These are phyloP conservation scores for Maudiozyma pseudohumilis DNA, from an alignment of 805 yeast genomes.

Conservation along the genomic window DNA sequence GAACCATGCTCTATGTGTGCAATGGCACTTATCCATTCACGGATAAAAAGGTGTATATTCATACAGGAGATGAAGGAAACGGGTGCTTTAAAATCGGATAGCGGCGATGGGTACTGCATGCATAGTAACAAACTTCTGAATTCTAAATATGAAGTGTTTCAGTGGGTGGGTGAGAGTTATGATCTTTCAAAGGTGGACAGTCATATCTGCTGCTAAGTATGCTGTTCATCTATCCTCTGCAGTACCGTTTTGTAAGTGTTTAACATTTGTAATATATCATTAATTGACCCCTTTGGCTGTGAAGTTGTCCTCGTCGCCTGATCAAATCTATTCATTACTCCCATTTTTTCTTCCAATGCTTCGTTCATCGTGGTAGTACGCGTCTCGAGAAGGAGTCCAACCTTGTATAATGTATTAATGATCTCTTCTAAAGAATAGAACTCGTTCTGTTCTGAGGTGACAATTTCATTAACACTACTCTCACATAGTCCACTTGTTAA, in stretches of 20 bases:
- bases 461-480: conserved; percentile 9
- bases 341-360: conserved; percentile 4
- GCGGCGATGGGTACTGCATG: conserved; percentile 62
- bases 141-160: conserved; percentile 81
- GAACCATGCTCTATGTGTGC: conserved; percentile 97
- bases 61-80: conserved; percentile 38
- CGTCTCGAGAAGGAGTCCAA: conserved; percentile 11
- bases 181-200: conserved; percentile 16
- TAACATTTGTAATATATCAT: neutral
- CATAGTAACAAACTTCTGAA: conserved; percentile 70
- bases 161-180: conserved; percentile 43
- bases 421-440: conserved; percentile 14
- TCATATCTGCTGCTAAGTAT: conserved; percentile 18
- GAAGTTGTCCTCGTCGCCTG: too few relatives aligned
- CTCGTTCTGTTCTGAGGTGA: conserved; percentile 8
- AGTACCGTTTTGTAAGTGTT: neutral
- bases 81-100: conserved; percentile 44
- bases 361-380: conserved; percentile 7
- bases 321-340: conserved; percentile 5
- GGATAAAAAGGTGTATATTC: conserved; percentile 63
- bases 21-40: conserved; percentile 91
- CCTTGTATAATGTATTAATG: conserved; percentile 12
- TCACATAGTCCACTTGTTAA: conserved; percentile 33
- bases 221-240: neutral
- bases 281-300: neutral